phyloP scores from a whole-genome alignment of 495 filamentous ascomycete species.

The Chaetomidium leptoderma region DNA sequence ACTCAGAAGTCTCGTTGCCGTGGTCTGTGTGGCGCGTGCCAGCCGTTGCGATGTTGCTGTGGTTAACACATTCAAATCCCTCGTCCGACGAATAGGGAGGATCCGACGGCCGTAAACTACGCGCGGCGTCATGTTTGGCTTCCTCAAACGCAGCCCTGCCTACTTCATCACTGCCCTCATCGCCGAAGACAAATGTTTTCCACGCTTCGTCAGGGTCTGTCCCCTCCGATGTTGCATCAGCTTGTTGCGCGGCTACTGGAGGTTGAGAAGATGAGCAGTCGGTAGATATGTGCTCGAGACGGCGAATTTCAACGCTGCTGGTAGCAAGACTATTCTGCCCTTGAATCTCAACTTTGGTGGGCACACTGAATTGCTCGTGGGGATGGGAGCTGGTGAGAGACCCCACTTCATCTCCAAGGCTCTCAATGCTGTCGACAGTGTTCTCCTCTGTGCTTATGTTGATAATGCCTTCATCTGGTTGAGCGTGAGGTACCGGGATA shows the following conservation, averaged over 20 bases:
- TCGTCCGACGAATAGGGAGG: constrained; percentile 3
- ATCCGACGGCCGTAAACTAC: constrained; percentile 28
- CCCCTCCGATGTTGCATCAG: background rate
- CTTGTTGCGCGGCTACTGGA: background rate
- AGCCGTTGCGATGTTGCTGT: constrained; percentile 22
- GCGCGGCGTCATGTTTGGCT: constrained; percentile 35
- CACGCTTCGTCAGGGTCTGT: constrained; percentile 32
- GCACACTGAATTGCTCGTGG: background rate
- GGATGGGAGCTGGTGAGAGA: background rate
- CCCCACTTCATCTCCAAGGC: background rate
- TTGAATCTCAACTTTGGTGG: background rate
- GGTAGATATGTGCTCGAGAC: background rate
- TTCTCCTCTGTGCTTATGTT: background rate
- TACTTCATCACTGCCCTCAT: constrained; percentile 34
- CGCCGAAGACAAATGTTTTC: constrained; percentile 39
- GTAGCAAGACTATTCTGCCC: background rate
- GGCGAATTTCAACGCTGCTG: too few relatives aligned
- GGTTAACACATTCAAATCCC: constrained; percentile 9
- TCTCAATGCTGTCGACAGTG: too few relatives aligned
- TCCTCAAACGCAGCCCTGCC: constrained; percentile 32
- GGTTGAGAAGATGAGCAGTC: background rate
- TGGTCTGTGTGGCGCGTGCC: constrained; percentile 15
- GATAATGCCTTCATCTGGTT: background rate
- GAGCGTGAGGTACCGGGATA: background rate
- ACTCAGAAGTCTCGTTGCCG: background rate